Evolutionary conservation across 2,329 filamentous ascomycete species (phyloP), one percentile per base, ranked within the genome.

Genomic region (Beauveria rudraprayagi): DNA sequence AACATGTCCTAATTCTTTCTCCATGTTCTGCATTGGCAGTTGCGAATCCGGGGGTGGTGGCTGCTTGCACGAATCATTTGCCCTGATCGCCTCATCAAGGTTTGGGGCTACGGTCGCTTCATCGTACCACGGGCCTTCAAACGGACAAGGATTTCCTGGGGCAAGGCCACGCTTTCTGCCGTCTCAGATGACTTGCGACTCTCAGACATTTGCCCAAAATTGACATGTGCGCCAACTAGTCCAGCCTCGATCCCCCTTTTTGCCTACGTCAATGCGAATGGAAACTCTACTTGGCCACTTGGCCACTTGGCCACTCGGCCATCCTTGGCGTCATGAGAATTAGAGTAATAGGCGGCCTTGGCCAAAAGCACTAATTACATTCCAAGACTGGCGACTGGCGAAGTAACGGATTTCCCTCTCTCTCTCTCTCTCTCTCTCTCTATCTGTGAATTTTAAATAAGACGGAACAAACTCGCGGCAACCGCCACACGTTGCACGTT

Each of bases 81-180:
- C 37, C 37, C 52, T 43, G 22, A 43, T 55, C 37, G 52, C 41
- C n/a, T 56, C 53, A 56, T 56, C 53, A 57, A 40, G 30, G 55
- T 48, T 57, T 57, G 55, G 43, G 28, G 30, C 43, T 48, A 56
- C 53, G 24, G 17, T 47, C 54, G 55, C 55, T 48, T 57, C 43
- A 48, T 57, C 55, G 55, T 57, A 57, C 55, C 55, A 57, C 30
- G 55, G 30, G n/a, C 53, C 41, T 56, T 26, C 9, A 8, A 22
- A 26, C 44, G 24, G n/a, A 46, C 46, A 30, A 30, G 28, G 53
- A 46, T 56, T 56, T 46, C 37, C 53, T 56, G 53, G 53, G 53
- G 53, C 53, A 56, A 46, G 17, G 26, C 26, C 53, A 56, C 52
- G 44, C 53, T 22, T 11, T 46, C 26, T 46, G 5, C 28, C 19